A percentile compares a stretch with the other conserved stretches of the same genome.
Evolutionary conservation across 1,139 yeast genomes (phyloP).

Genomic region (Blastobotrys serpentis): DNA sequence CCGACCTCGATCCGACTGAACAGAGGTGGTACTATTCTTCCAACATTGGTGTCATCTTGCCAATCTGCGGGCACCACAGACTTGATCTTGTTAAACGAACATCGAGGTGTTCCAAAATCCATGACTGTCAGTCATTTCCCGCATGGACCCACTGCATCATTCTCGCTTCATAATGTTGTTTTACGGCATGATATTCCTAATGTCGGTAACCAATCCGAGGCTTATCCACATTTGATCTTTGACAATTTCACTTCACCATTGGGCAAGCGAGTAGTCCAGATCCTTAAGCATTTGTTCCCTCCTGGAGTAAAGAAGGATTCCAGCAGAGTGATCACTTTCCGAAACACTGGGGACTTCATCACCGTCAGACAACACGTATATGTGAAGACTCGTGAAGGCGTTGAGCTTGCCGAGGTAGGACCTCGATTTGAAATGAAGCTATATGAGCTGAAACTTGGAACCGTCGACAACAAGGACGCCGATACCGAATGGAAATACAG

Average conservation of each 20-base stretch:
- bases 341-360: conserved; percentile 86
- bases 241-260: conserved; percentile 83
- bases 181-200: conserved; percentile 88
- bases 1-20: conserved; percentile 88
- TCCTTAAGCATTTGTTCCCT: conserved; percentile 87
- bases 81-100: conserved; percentile 84
- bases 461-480: conserved; percentile 94
- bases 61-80: conserved; percentile 76
- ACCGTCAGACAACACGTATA: conserved; percentile 94
- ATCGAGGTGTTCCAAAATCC: conserved; percentile 97
- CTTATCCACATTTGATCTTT: conserved; percentile 89
- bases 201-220: conserved; percentile 85
- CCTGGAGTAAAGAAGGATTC: conserved; percentile 94
- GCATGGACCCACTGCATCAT: conserved; percentile 95
- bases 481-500: conserved; percentile 96
- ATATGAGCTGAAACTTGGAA: conserved; percentile 83
- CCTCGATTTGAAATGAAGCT: conserved; percentile 98
- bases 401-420: conserved; percentile 93
- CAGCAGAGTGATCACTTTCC: conserved; percentile 85
- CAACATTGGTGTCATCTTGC: conserved; percentile 83
- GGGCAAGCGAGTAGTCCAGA: conserved; percentile 78
- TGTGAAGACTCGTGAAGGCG: conserved; percentile 79
- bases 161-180: conserved; percentile 91
- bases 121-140: conserved; percentile 93
- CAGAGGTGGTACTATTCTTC: conserved; percentile 89